Percentiles rank a stretch among this genome's conserved stretches.
Evolutionary conservation across 441 rosid genomes (phyloP).

Genomic region (Pelargonium exstipulatum): DNA sequence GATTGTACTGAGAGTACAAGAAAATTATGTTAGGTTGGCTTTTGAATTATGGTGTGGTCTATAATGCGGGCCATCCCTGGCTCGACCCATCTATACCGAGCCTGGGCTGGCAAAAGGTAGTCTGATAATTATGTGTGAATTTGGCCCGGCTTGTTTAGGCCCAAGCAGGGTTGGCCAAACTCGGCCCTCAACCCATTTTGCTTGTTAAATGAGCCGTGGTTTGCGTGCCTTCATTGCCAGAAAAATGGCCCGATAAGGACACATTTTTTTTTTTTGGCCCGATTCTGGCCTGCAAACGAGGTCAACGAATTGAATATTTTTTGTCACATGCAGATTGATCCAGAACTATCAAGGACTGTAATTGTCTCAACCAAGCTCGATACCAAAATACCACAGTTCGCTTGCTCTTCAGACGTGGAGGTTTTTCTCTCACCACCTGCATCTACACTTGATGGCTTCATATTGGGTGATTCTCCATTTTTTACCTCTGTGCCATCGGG

Average conservation of each 20-base stretch:
- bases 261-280: no score
- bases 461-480: slow-evolving; percentile 82
- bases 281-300: background rate
- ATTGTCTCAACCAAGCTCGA: slow-evolving; percentile 92
- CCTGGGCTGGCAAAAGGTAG: no score
- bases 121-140: no score
- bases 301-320: slow-evolving; percentile 1
- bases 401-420: slow-evolving; percentile 83
- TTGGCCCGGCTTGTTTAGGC: no score
- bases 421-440: slow-evolving; percentile 91
- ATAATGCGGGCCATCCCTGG: background rate
- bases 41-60: background rate
- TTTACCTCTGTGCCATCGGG: slow-evolving; percentile 98
- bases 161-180: no score
- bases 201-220: no score
- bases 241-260: no score
- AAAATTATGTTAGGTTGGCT: background rate
- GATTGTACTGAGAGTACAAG: background rate
- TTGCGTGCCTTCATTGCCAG: no score
- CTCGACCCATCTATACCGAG: no score
- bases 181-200: no score
- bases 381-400: slow-evolving; percentile 91
- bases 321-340: slow-evolving; percentile 66
- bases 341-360: slow-evolving; percentile 85
- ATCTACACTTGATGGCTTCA: slow-evolving; percentile 77